These are phyloP conservation scores for Cystofilobasidium macerans DNA, from an alignment of 768 basidiomycete species.

Conservation along the genomic window DNA sequence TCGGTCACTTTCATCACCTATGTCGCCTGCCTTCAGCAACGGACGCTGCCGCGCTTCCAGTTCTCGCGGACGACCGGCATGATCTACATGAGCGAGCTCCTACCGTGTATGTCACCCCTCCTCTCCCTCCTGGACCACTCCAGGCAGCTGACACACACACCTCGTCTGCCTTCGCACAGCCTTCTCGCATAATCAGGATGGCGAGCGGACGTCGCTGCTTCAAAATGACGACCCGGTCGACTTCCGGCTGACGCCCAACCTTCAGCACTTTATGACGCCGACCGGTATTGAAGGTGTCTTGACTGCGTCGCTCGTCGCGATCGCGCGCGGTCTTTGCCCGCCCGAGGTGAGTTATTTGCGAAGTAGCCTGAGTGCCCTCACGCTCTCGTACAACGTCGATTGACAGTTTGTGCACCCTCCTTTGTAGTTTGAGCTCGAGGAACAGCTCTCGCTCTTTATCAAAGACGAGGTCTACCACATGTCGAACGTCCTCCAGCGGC, in stretches of 20 bases:
- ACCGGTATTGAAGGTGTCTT: constrained; percentile 82
- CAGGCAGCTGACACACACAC: not conserved
- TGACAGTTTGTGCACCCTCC: not conserved
- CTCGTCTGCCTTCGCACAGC: not conserved
- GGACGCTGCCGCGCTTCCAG: constrained; percentile 73
- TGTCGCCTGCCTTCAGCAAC: constrained; percentile 67
- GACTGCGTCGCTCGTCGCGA: constrained; percentile 75
- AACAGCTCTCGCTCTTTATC: constrained; percentile 79
- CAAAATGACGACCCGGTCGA: constrained; percentile 76
- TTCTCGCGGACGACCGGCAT: constrained; percentile 79
- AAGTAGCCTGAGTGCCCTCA: constrained; percentile 13
- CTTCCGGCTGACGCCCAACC: constrained; percentile 92
- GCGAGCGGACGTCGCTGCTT: constrained; percentile 41
- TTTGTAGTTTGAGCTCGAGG: constrained; percentile 74
- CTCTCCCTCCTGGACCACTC: not conserved
- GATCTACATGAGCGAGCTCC: constrained; percentile 82
- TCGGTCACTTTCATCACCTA: constrained; percentile 86
- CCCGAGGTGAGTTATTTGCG: constrained; percentile 56
- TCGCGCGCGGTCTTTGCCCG: constrained; percentile 77
- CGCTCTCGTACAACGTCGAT: not conserved
- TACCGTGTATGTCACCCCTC: constrained; percentile 47
- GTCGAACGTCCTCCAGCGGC: constrained; percentile 47
- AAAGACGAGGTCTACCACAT: constrained; percentile 66
- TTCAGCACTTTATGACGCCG: constrained; percentile 84
- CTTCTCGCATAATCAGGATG: constrained; percentile 10